Evolutionary conservation across 1,284 basidiomycete species (phyloP).

Genomic region (Microbotryum scabiosae): DNA sequence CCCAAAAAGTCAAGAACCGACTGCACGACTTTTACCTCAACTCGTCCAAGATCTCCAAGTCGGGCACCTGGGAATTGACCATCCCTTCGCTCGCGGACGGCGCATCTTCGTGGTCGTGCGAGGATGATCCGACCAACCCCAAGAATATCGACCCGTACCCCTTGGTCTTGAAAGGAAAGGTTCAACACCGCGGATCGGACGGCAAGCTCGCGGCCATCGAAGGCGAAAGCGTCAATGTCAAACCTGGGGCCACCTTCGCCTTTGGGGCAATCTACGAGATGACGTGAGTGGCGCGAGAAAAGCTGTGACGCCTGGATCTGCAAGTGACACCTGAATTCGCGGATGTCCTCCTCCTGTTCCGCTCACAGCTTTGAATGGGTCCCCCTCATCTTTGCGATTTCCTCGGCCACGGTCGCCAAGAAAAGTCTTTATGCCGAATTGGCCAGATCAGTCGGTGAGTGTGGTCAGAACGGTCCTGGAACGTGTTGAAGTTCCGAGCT

Average conservation of each 20-base stretch:
- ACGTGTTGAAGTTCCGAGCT: background rate
- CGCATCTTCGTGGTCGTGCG: background rate
- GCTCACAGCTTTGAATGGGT: conserved; percentile 19
- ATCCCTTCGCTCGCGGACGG: background rate
- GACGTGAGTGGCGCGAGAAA: too few species aligned
- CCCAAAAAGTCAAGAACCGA: background rate
- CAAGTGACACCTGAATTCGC: too few species aligned
- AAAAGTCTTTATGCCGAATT: conserved; percentile 1
- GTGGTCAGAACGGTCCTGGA: too few species aligned
- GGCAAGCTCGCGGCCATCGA: too few species aligned
- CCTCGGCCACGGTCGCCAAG: background rate
- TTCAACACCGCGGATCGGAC: too few species aligned
- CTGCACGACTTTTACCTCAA: conserved; percentile 23
- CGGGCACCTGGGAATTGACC: conserved; percentile 11
- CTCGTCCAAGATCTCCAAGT: conserved; percentile 8
- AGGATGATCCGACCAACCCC: conserved; percentile 3
- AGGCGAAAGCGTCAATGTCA: too few species aligned
- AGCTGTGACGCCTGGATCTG: too few species aligned
- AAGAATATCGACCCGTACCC: conserved; percentile 19
- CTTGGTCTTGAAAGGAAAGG: conserved; percentile 1
- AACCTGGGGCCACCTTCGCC: too few species aligned
- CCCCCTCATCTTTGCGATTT: conserved; percentile 11
- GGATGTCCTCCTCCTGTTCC: background rate
- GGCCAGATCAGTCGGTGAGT: background rate
- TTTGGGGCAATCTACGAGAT: too few species aligned